Evolutionary conservation across 1,139 yeast genomes (phyloP).

Genomic region (Suhomyces kunorum): DNA sequence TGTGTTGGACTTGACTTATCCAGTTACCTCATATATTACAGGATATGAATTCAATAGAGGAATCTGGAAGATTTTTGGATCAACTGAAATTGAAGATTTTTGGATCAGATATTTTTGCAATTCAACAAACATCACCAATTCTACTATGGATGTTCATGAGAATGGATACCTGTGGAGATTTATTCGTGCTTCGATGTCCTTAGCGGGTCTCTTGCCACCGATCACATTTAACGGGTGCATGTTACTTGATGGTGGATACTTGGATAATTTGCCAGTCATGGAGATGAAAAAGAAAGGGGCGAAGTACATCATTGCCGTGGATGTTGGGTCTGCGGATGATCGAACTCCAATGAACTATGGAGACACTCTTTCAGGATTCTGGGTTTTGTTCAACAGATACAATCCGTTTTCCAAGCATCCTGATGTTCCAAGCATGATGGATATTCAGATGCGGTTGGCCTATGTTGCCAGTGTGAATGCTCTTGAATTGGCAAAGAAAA

Average conservation of each 20-base stretch:
- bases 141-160: conserved; percentile 92
- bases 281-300: conserved; percentile 93
- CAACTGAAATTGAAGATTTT: conserved; percentile 89
- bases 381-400: conserved; percentile 88
- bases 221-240: conserved; percentile 86
- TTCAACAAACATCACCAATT: conserved; percentile 94
- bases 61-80: conserved; percentile 93
- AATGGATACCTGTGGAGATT: conserved; percentile 95
- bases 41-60: conserved; percentile 98
- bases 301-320: conserved; percentile 87
- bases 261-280: conserved; percentile 87
- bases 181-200: conserved; percentile 93
- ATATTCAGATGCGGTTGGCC: conserved; percentile 88
- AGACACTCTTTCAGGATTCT: conserved; percentile 86
- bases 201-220: conserved; percentile 92
- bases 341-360: conserved; percentile 90
- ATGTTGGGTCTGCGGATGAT: conserved; percentile 94
- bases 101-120: conserved; percentile 90
- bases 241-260: conserved; percentile 94
- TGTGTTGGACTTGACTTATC: conserved; percentile 81
- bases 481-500: conserved; percentile 77
- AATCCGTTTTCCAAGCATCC: conserved; percentile 89
- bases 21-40: conserved; percentile 90
- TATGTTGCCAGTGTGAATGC: conserved; percentile 96
- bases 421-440: conserved; percentile 91